Conservation (phyloP, 768 basidiomycete genomes). For the Mycena capillaripes region DNA sequence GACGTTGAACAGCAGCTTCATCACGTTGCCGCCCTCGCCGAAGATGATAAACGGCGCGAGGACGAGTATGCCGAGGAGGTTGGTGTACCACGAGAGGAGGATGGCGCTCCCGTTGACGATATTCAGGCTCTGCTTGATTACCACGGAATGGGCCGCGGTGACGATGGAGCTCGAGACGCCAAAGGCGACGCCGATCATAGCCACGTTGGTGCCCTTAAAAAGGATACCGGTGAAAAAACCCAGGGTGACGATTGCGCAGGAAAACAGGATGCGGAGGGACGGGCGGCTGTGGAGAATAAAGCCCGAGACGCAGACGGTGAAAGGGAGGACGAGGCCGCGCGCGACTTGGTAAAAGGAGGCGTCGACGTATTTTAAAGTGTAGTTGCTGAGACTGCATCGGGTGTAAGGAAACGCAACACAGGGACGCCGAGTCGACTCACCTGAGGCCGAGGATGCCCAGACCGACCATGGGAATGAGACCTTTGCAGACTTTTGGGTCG, state of each 20-base stretch:
- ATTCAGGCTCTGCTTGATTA: constrained; percentile 89
- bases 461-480: constrained; percentile 79
- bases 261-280: constrained; percentile 77
- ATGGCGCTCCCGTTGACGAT: constrained; percentile 89
- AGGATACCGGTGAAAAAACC: constrained; percentile 95
- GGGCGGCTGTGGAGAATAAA: constrained; percentile 83
- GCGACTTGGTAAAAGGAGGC: constrained; percentile 97
- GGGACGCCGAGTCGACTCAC: constrained; percentile 52
- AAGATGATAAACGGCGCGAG: constrained; percentile 82
- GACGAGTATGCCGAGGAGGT: constrained; percentile 81
- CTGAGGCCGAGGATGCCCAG: constrained; percentile 89
- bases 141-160: constrained; percentile 91
- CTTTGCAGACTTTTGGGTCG: constrained; percentile 75
- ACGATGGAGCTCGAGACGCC: constrained; percentile 90
- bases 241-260: constrained; percentile 85
- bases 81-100: constrained; percentile 93
- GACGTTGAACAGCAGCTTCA: constrained; percentile 68
- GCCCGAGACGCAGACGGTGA: constrained; percentile 92
- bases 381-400: constrained; percentile 83
- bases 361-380: constrained; percentile 93
- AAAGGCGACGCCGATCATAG: constrained; percentile 77
- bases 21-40: constrained; percentile 77
- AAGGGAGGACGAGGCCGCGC: constrained; percentile 92
- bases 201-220: constrained; percentile 76
- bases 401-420: constrained; percentile 1